These are phyloP conservation scores for Globisporangium paddicum DNA, from an alignment of 352 stramenopile genomes.

Conservation along the genomic window DNA sequence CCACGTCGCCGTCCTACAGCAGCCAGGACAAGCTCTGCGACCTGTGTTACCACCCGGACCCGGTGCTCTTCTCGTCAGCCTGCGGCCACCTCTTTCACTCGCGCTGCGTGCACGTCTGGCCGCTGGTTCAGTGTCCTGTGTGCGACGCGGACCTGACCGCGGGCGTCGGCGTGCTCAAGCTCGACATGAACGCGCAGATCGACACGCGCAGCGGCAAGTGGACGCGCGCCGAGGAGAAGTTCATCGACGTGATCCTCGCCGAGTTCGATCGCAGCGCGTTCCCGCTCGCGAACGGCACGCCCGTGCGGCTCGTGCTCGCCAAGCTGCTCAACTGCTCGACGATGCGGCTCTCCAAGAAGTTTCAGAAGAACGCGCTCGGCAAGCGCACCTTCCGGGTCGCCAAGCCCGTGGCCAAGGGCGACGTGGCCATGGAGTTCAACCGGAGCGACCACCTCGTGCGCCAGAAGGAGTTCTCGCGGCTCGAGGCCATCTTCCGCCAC, in stretches of 20 bases:
- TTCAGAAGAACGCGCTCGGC: slow-evolving; percentile 84
- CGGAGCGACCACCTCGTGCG: slow-evolving; percentile 52
- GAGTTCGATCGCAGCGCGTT: slow-evolving; percentile 78
- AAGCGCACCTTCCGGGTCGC: slow-evolving; percentile 82
- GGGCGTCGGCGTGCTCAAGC: slow-evolving; percentile 44
- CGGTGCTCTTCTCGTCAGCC: slow-evolving; percentile 60
- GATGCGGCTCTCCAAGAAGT: slow-evolving; percentile 89
- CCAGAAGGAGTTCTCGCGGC: slow-evolving; percentile 64
- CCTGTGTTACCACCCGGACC: slow-evolving; percentile 74
- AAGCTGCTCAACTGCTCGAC: slow-evolving; percentile 87
- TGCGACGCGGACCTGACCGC: slow-evolving; percentile 47
- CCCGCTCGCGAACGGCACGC: slow-evolving; percentile 76
- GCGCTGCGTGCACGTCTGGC: slow-evolving; percentile 78
- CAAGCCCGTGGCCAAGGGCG: slow-evolving; percentile 50
- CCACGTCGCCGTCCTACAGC: slow-evolving; percentile 6
- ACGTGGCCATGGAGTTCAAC: slow-evolving; percentile 70
- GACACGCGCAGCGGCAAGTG: slow-evolving; percentile 79
- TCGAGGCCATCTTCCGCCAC: slow-evolving; percentile 74
- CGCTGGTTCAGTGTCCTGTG: slow-evolving; percentile 53
- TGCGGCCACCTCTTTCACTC: slow-evolving; percentile 86
- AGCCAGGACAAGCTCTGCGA: slow-evolving; percentile 53
- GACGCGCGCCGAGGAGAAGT: slow-evolving; percentile 81
- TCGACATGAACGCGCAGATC: slow-evolving; percentile 73
- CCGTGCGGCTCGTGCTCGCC: slow-evolving; percentile 75
- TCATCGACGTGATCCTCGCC: slow-evolving; percentile 76